A percentile compares a stretch with the other conserved stretches of the same genome.
These are phyloP conservation scores for Polyporus tsugae DNA, from an alignment of 1,284 basidiomycete genomes.

Conservation along the genomic window DNA sequence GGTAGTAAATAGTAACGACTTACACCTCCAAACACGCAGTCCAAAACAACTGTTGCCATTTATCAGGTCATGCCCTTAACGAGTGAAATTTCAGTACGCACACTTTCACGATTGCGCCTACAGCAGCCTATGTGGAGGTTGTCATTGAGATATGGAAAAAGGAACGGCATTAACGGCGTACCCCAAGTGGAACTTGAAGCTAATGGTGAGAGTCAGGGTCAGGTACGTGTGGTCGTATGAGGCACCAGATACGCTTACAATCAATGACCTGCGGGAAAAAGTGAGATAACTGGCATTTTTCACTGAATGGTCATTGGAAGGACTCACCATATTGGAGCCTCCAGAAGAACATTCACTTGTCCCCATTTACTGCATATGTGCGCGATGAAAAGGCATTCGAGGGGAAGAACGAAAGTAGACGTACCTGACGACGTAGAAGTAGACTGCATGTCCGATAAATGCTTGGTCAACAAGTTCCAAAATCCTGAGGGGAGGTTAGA, in stretches of 20 bases:
- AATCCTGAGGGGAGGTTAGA: slow-evolving; percentile 44
- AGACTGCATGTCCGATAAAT: slow-evolving; percentile 63
- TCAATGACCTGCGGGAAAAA: slow-evolving; percentile 47
- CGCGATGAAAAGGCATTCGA: not conserved
- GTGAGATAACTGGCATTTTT: slow-evolving; percentile 47
- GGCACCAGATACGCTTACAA: slow-evolving; percentile 20
- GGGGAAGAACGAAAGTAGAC: slow-evolving; percentile 1
- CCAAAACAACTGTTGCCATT: slow-evolving; percentile 59
- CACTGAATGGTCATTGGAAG: not conserved
- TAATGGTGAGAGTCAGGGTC: slow-evolving; percentile 36
- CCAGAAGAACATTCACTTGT: slow-evolving; percentile 49
- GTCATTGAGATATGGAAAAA: slow-evolving; percentile 11
- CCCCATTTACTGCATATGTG: slow-evolving; percentile 54
- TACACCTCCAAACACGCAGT: slow-evolving; percentile 76
- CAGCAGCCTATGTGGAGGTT: slow-evolving; percentile 51
- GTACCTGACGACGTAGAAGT: slow-evolving; percentile 53
- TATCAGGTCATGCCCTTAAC: slow-evolving; percentile 10
- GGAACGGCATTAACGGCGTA: slow-evolving; percentile 44
- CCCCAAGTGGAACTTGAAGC: slow-evolving; percentile 66
- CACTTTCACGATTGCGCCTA: slow-evolving; percentile 68
- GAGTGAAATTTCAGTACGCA: slow-evolving; percentile 43
- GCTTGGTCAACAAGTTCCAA: slow-evolving; percentile 62
- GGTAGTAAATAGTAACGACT: slow-evolving; percentile 33
- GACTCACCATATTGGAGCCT: slow-evolving; percentile 57
- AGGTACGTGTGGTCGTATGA: slow-evolving; percentile 8